Conservation (phyloP, 768 basidiomycete species). For the Suillus plorans region DNA sequence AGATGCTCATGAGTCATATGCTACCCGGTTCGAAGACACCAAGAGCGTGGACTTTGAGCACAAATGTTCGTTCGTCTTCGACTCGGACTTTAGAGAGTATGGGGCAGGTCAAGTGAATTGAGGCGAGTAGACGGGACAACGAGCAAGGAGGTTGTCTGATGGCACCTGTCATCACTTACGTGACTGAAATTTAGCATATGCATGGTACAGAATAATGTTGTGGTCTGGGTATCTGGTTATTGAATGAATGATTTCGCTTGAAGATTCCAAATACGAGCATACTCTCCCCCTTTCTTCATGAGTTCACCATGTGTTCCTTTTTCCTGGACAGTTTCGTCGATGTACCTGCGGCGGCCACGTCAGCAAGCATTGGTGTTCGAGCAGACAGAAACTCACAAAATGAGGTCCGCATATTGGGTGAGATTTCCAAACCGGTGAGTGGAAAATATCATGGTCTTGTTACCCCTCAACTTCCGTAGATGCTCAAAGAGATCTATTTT, state of each 20-base stretch:
- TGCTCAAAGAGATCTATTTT: constrained; percentile 66
- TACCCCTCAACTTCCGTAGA: constrained; percentile 60
- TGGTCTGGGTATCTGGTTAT: not conserved
- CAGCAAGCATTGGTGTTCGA: not conserved
- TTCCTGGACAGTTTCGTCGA: constrained; percentile 66
- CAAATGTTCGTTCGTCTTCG: too few species aligned
- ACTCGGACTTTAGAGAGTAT: too few species aligned
- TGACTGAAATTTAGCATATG: too few species aligned
- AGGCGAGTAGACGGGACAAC: too few species aligned
- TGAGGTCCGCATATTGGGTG: constrained; percentile 69
- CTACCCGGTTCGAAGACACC: too few species aligned
- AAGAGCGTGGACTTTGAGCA: too few species aligned
- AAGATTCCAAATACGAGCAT: constrained; percentile 69
- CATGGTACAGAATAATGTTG: too few species aligned
- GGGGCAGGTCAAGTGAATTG: too few species aligned
- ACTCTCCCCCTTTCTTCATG: constrained; percentile 56
- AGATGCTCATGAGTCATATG: too few species aligned
- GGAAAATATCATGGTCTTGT: constrained; percentile 72
- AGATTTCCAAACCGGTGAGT: constrained; percentile 63
- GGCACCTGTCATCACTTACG: too few species aligned
- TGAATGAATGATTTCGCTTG: constrained; percentile 70
- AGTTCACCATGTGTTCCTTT: constrained; percentile 65
- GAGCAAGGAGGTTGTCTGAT: too few species aligned
- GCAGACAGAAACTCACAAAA: constrained; percentile 44
- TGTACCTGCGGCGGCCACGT: constrained; percentile 47